phyloP scores from a whole-genome alignment of 495 filamentous ascomycete genomes.

The Xylaria grammica region DNA sequence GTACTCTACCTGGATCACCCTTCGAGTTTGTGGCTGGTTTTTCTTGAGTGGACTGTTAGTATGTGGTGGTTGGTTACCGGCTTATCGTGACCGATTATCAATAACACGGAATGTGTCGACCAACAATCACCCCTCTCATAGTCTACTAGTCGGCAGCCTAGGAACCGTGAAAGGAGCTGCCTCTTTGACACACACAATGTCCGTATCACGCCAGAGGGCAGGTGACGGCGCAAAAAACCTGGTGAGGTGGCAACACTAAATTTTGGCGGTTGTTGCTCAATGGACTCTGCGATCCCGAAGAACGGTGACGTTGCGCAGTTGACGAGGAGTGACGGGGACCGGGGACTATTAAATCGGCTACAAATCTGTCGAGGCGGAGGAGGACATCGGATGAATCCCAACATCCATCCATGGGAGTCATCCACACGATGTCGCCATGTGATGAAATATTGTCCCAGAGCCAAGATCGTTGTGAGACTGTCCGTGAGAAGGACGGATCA shows the following conservation, averaged over 20 bases:
- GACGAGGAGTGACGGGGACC: conserved; percentile 3
- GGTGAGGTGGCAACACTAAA: not conserved
- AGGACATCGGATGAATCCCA: not conserved
- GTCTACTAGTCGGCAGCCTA: conserved; percentile 7
- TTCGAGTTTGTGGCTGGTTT: not conserved
- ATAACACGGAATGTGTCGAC: too few species aligned
- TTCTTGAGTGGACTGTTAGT: too few species aligned
- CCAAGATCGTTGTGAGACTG: conserved; percentile 1
- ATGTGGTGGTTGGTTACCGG: too few species aligned
- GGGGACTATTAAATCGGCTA: not conserved
- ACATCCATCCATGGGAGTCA: not conserved
- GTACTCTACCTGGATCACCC: too few species aligned
- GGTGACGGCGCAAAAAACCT: not conserved
- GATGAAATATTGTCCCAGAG: not conserved
- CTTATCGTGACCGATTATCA: too few species aligned
- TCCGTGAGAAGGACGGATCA: not conserved
- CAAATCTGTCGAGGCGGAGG: not conserved
- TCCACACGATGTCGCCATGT: not conserved
- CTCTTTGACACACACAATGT: conserved; percentile 13
- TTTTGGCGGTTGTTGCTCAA: not conserved
- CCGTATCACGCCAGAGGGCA: not conserved
- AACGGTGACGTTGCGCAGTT: not conserved
- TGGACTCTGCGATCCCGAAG: not conserved
- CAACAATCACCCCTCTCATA: conserved; percentile 6
- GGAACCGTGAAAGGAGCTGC: not conserved